Conservation (phyloP, 495 filamentous ascomycete species). For the Diplogelasinospora grovesii region DNA sequence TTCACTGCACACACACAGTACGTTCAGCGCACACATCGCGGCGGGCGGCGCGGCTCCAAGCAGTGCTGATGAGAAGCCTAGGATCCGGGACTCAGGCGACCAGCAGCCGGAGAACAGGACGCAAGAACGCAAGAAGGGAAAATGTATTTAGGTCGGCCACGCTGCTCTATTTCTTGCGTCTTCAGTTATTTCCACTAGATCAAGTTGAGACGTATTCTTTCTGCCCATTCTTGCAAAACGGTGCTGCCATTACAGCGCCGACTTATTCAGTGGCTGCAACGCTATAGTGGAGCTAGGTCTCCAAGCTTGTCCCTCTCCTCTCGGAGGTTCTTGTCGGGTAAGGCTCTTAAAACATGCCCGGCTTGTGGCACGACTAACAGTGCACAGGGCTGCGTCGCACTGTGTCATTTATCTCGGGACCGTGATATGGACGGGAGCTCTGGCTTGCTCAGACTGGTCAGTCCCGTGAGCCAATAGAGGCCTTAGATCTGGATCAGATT, state of each 20-base stretch:
- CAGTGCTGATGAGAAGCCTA: neutral
- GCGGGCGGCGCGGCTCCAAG: neutral
- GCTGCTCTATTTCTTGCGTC: neutral
- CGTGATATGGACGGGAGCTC: too few species aligned
- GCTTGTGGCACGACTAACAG: neutral
- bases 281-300: neutral
- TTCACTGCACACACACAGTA: slow-evolving; percentile 6
- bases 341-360: neutral
- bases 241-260: neutral
- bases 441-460: neutral
- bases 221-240: neutral
- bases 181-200: too few species aligned
- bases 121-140: too few species aligned
- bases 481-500: slow-evolving; percentile 1
- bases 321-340: neutral
- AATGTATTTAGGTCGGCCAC: neutral
- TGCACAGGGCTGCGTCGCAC: too few species aligned
- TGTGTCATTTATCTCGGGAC: too few species aligned
- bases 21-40: neutral
- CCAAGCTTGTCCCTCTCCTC: neutral
- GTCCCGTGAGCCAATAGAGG: slow-evolving; percentile 1
- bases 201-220: neutral
- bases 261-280: neutral
- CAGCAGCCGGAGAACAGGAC: neutral
- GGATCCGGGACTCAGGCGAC: neutral